These are phyloP conservation scores for Venturia effusa DNA, from an alignment of 2,329 filamentous ascomycete species.

Conservation along the genomic window DNA sequence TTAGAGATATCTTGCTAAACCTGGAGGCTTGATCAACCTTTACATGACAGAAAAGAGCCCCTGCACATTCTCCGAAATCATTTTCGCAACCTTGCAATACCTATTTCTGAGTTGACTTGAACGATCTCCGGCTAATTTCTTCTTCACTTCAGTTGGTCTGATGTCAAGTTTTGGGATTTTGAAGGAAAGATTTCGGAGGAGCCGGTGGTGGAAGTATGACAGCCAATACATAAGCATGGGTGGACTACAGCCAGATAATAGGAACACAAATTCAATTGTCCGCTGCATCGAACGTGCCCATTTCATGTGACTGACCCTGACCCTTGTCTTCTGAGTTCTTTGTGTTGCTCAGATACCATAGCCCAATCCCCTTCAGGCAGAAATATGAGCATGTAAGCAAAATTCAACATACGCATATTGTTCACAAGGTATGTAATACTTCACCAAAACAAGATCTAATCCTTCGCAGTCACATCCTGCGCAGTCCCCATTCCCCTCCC, in stretches of 20 bases:
- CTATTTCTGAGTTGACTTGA: neutral
- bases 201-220: neutral
- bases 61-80: no score
- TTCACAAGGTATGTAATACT: no score
- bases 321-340: neutral
- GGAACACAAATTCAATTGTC: neutral
- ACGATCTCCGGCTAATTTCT: neutral
- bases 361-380: no score
- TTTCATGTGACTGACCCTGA: neutral
- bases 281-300: neutral
- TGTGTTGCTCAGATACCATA: neutral
- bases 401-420: no score
- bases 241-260: neutral
- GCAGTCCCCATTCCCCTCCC: no score
- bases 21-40: no score
- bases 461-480: no score
- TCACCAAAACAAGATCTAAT: no score
- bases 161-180: neutral
- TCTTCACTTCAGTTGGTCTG: neutral
- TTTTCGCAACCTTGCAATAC: neutral
- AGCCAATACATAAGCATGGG: neutral
- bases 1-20: no score
- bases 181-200: neutral
- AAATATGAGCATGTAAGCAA: no score
- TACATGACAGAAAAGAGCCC: no score